phyloP scores from a whole-genome alignment of 2,329 filamentous ascomycete genomes.

The Colletotrichum tropicale region DNA sequence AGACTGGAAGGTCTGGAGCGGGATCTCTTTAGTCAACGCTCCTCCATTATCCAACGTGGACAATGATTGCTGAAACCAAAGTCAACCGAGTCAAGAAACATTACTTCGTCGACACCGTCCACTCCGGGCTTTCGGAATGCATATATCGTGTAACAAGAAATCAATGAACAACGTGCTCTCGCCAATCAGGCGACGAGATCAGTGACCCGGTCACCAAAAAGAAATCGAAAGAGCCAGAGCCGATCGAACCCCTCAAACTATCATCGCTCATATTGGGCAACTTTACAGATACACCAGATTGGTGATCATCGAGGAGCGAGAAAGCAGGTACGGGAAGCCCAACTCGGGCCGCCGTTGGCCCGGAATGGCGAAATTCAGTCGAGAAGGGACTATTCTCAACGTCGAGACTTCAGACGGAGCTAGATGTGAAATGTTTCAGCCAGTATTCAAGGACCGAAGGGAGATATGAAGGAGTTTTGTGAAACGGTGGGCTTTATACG shows the following conservation, averaged over 20 bases:
- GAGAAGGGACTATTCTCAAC: neutral
- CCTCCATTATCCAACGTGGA: no score
- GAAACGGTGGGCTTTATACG: neutral
- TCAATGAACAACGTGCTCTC: rapidly evolving
- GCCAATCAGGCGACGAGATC: neutral
- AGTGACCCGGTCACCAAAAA: neutral
- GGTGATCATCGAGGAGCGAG: neutral
- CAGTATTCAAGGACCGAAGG: neutral
- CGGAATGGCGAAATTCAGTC: neutral
- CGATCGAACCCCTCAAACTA: rapidly evolving
- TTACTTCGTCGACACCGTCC: rapidly evolving
- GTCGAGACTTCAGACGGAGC: rapidly evolving
- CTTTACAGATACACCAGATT: rapidly evolving
- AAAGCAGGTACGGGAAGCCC: neutral
- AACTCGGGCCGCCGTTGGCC: neutral
- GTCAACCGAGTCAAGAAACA: rapidly evolving
- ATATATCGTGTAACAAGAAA: neutral
- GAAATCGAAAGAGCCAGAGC: neutral
- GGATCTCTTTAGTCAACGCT: neutral
- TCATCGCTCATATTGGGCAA: neutral
- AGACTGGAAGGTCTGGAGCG: neutral
- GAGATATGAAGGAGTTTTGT: neutral
- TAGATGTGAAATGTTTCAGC: neutral
- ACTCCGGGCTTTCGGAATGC: neutral
- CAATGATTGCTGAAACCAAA: neutral